Percentiles rank a stretch among this genome's conserved stretches.
phyloP scores from a whole-genome alignment of 2,329 filamentous ascomycete species.

The Lasiodiplodia hormozganensis region DNA sequence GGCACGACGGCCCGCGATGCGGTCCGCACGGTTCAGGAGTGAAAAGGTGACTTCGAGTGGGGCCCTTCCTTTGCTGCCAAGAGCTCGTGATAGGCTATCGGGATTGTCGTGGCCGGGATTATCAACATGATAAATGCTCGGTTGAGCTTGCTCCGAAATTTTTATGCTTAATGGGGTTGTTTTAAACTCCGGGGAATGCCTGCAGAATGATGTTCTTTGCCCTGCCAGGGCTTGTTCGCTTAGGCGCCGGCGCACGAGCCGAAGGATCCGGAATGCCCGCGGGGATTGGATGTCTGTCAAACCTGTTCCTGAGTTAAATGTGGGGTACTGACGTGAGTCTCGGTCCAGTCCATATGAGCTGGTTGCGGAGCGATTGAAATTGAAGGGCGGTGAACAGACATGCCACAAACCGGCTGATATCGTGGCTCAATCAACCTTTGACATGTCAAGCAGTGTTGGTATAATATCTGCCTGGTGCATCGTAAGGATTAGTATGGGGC shows the following conservation, averaged over 20 bases:
- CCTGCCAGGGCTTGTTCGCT: neutral
- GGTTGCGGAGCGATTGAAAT: neutral
- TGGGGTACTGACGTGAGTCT: neutral
- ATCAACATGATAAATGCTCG: neutral
- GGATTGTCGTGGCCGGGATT: neutral
- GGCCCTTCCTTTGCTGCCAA: neutral
- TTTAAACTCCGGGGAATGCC: constrained; percentile 1
- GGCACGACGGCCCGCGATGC: constrained; percentile 12
- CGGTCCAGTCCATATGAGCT: neutral
- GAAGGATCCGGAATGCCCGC: constrained; percentile 1
- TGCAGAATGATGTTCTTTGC: neutral
- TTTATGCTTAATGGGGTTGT: neutral
- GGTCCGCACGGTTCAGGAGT: constrained; percentile 4
- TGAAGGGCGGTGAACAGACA: neutral
- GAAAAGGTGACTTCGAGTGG: neutral
- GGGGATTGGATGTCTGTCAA: neutral
- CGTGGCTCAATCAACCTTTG: neutral
- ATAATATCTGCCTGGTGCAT: neutral
- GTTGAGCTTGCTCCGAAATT: neutral
- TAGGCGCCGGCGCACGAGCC: constrained; percentile 13
- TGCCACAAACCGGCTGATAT: neutral
- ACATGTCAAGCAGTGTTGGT: neutral
- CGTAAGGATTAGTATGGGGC: neutral
- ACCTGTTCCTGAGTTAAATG: neutral
- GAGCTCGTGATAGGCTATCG: neutral